A percentile compares a stretch with the other conserved stretches of the same genome.
These are phyloP conservation scores for Mitragyna speciosa DNA, from an alignment of 257 asterid genomes.

Conservation along the genomic window DNA sequence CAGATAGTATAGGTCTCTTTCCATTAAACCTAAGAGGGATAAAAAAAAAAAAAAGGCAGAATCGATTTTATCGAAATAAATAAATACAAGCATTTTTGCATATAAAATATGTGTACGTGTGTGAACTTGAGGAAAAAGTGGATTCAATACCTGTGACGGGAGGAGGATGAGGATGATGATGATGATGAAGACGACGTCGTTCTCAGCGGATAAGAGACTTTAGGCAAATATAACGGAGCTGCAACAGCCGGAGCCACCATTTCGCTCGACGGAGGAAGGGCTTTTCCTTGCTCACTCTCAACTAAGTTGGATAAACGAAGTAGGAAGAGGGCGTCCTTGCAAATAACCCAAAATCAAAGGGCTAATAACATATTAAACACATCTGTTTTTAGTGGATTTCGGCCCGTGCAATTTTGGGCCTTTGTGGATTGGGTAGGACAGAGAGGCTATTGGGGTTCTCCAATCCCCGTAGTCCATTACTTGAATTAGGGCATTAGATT, in stretches of 20 bases:
- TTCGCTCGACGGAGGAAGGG: neutral
- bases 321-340: neutral
- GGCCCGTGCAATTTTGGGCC: no score
- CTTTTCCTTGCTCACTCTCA: neutral
- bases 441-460: no score
- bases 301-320: neutral
- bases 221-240: constrained; percentile 41
- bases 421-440: no score
- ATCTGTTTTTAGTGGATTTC: no score
- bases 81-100: neutral
- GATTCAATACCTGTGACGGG: constrained; percentile 39
- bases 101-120: neutral
- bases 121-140: constrained; percentile 2
- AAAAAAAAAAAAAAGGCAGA: neutral
- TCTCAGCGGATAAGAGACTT: constrained; percentile 28
- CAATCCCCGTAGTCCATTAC: no score
- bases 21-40: constrained; percentile 43
- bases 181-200: constrained; percentile 22
- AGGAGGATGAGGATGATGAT: constrained; percentile 11
- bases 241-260: constrained; percentile 73
- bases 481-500: no score
- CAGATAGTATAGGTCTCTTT: constrained; percentile 38
- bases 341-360: neutral
- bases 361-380: neutral
- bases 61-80: constrained; percentile 3